Evolutionary conservation across 805 yeast genomes (phyloP).

Genomic region (Candida incommunis): DNA sequence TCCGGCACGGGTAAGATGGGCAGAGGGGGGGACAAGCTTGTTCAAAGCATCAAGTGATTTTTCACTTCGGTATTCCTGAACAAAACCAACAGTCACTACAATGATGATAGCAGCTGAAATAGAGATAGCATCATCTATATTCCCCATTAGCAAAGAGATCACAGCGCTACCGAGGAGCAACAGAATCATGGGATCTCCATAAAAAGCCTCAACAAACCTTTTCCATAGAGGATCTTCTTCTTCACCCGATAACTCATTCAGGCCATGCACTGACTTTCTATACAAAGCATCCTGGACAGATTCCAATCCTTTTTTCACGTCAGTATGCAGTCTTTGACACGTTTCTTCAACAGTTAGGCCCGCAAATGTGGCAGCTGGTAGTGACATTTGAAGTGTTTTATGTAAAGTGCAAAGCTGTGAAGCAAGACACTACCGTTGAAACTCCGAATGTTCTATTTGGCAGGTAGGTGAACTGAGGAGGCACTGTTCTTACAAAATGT

Average conservation of each 20-base stretch:
- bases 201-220: slow-evolving; percentile 68
- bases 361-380: slow-evolving; percentile 40
- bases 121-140: slow-evolving; percentile 87
- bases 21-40: slow-evolving; percentile 91
- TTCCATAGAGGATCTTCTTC: slow-evolving; percentile 62
- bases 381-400: background rate
- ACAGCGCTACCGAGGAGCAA: slow-evolving; percentile 81
- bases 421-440: no score
- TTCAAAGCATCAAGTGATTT: slow-evolving; percentile 87
- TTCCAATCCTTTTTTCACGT: slow-evolving; percentile 43
- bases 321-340: slow-evolving; percentile 45
- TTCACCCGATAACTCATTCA: slow-evolving; percentile 62
- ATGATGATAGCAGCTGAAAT: slow-evolving; percentile 84
- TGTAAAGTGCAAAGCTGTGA: no score
- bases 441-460: no score
- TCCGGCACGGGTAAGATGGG: slow-evolving; percentile 77
- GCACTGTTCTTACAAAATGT: no score
- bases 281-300: slow-evolving; percentile 56
- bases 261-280: slow-evolving; percentile 64
- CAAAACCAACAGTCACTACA: slow-evolving; percentile 93
- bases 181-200: slow-evolving; percentile 82
- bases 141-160: slow-evolving; percentile 85
- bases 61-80: slow-evolving; percentile 93
- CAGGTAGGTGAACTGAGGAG: no score
- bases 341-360: slow-evolving; percentile 54